Percentiles rank a stretch among this genome's conserved stretches.
Conservation (phyloP, 2,329 filamentous ascomycete species). For the Hypoxylon sp. region DNA sequence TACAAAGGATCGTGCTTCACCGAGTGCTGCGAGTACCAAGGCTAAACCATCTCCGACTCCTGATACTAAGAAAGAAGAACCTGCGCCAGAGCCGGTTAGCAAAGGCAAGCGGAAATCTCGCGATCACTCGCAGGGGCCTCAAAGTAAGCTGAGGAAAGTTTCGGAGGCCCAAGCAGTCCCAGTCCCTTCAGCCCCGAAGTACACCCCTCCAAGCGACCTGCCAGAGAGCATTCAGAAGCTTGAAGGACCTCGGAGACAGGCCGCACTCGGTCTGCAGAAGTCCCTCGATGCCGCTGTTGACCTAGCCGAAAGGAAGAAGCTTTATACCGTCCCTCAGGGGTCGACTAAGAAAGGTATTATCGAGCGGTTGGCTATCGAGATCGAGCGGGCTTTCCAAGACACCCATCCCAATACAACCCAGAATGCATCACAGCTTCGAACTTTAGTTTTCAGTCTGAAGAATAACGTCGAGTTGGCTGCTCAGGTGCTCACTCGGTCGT, state of each 20-base stretch:
- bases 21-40: constrained; percentile 55
- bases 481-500: constrained; percentile 76
- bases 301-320: constrained; percentile 73
- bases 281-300: constrained; percentile 74
- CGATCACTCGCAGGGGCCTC: constrained; percentile 66
- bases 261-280: constrained; percentile 77
- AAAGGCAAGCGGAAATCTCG: constrained; percentile 68
- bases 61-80: constrained; percentile 61
- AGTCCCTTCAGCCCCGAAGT: constrained; percentile 54
- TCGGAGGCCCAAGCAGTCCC: constrained; percentile 61
- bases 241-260: constrained; percentile 72
- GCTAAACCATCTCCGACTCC: constrained; percentile 54
- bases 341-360: constrained; percentile 73
- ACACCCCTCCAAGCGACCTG: constrained; percentile 65
- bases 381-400: constrained; percentile 78
- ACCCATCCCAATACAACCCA: constrained; percentile 65
- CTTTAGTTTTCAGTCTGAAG: constrained; percentile 88
- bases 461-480: constrained; percentile 83
- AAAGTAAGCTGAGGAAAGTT: constrained; percentile 65
- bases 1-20: constrained; percentile 62
- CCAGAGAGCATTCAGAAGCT: constrained; percentile 65
- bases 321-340: constrained; percentile 72
- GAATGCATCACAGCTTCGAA: constrained; percentile 74
- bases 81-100: constrained; percentile 52
- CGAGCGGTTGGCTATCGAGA: constrained; percentile 78